These are phyloP conservation scores for Fusarium setosum DNA, from an alignment of 2,329 filamentous ascomycete species.

Conservation along the genomic window DNA sequence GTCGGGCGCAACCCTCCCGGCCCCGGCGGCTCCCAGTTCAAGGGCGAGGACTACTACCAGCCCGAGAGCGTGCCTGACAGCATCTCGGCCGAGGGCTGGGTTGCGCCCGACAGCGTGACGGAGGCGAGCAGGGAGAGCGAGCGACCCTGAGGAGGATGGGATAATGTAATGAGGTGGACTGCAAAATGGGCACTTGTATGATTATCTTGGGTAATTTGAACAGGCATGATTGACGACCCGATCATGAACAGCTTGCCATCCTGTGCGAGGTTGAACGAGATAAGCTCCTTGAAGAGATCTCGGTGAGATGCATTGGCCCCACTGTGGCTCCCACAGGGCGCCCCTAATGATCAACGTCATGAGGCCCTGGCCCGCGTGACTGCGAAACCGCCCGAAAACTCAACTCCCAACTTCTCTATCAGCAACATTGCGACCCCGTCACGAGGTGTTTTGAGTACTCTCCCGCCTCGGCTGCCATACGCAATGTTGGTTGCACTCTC, in stretches of 20 bases:
- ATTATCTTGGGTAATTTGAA: constrained; percentile 16
- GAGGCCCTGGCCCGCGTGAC: constrained; percentile 35
- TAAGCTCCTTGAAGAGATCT: neutral
- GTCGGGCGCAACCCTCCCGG: constrained; percentile 50
- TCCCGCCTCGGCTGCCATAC: neutral
- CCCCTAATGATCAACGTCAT: constrained; percentile 39
- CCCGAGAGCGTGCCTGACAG: constrained; percentile 56
- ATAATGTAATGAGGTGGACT: constrained; percentile 5
- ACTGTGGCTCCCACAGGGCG: constrained; percentile 11
- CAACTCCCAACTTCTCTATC: constrained; percentile 22
- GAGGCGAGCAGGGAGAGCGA: constrained; percentile 47
- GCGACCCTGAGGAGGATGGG: constrained; percentile 1
- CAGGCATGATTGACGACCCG: constrained; percentile 23
- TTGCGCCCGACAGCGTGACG: constrained; percentile 55
- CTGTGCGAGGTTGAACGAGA: too few species aligned
- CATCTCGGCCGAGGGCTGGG: constrained; percentile 54
- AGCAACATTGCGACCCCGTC: neutral
- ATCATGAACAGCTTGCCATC: too few species aligned
- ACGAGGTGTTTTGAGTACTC: neutral
- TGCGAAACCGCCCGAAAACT: constrained; percentile 12
- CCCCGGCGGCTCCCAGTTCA: constrained; percentile 52
- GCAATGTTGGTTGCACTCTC: constrained; percentile 19
- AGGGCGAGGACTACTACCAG: constrained; percentile 54
- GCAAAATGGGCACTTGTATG: constrained; percentile 12
- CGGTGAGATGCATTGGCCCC: constrained; percentile 8